Base-by-base conservation (phyloP, 257 asterid species). In the Solanum virginianum region DNA sequence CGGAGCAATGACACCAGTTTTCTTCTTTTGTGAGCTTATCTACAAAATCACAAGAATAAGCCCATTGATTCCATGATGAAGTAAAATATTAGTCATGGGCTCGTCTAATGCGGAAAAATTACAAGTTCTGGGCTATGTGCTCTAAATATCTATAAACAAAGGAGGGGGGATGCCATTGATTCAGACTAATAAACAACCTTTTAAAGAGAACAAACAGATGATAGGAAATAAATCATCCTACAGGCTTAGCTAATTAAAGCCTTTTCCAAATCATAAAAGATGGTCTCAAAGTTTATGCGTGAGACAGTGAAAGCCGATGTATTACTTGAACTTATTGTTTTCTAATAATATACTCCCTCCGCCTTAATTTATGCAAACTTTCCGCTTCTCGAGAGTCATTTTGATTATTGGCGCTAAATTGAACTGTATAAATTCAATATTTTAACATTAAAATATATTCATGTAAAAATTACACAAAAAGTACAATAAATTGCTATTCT, bases 1-100 rank as follows among this genome's bases (percentile, higher is more conserved):
- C 32, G 98, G 99, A 81, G 97, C 93, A 83, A 94, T 91, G 83
- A 95, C 98, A 22, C 99, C 99, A 57, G 99, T 95, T 89, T 95
- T 95, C 86, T 91, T 95, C 94, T 94, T 95, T 85, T 93, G 97
- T 7, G 97, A 94, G 94, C 92, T 94, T 88, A 95, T 94, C 99
- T 95, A 88, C 87, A 91, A 29, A 66, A 87, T 86, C 84, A 80
- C 84, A 85, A 80, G 86, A 10, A 24, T 68, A 81, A 79, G 66
- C 55, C 43, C 77, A 80, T 41, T 39, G 29, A 29, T 80, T 69
- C 10, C 8, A 53, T 57, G 51, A 65, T 65, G 45, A 83, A 53
- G 70, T 68, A 77, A 1, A 26, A 51, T 26, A 77, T 53, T 15
- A 63, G 26, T 77, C 81, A 77, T 77, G 82, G 82, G 45, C 45